phyloP scores from a whole-genome alignment of 164 flowering plant species.

The Warburgia ugandensis region DNA sequence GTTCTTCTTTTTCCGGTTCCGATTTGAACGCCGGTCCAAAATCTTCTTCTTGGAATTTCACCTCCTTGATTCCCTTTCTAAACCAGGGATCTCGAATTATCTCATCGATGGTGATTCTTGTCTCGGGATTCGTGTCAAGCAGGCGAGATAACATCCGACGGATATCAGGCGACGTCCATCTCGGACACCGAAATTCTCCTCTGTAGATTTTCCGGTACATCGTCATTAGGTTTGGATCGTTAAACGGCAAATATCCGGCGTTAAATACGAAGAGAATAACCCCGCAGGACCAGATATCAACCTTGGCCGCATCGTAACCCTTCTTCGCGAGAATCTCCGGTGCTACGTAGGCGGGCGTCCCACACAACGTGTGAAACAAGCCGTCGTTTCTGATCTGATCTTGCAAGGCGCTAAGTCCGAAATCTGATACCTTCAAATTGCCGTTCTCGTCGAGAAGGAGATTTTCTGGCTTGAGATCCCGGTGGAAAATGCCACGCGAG shows the following conservation, averaged over 20 bases:
- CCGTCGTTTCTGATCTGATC: constrained; percentile 48
- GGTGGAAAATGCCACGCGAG: constrained; percentile 59
- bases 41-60: constrained; percentile 17
- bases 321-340: constrained; percentile 63
- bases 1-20: background rate
- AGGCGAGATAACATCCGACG: constrained; percentile 34
- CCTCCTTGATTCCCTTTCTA: constrained; percentile 25
- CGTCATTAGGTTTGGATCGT: constrained; percentile 52
- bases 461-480: constrained; percentile 67
- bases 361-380: constrained; percentile 58
- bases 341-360: constrained; percentile 72
- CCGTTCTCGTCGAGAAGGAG: constrained; percentile 63
- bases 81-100: constrained; percentile 53
- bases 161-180: constrained; percentile 56
- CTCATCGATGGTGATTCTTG: constrained; percentile 47
- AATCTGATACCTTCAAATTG: constrained; percentile 51
- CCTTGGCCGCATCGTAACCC: constrained; percentile 58
- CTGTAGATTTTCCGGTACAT: constrained; percentile 60
- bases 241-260: constrained; percentile 67
- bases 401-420: constrained; percentile 53
- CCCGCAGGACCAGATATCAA: constrained; percentile 74
- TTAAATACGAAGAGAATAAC: constrained; percentile 44
- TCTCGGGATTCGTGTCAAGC: constrained; percentile 49
- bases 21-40: too few relatives aligned
- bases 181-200: constrained; percentile 58